Percentiles rank a stretch among this genome's conserved stretches.
Conservation (phyloP, 2,329 filamentous ascomycete species). For the Ophiognomonia clavigignenti-juglandacearum region DNA sequence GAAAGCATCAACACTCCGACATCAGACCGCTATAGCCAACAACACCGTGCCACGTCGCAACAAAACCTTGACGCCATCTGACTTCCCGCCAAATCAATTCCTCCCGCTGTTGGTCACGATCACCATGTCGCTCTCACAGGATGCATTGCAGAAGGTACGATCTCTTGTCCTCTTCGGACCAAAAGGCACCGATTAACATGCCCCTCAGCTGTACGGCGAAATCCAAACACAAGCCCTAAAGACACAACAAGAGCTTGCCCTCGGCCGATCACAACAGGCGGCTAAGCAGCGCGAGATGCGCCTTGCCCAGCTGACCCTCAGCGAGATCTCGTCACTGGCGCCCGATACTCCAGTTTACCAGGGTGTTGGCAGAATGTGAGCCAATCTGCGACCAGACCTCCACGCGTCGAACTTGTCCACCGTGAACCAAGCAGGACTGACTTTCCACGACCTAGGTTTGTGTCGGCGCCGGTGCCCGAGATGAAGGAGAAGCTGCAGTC, state of each 20-base stretch:
- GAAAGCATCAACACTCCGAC: too few species aligned
- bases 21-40: background rate
- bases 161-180: background rate
- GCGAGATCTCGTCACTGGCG: constrained; percentile 74
- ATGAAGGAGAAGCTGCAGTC: constrained; percentile 71
- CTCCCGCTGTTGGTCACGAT: background rate
- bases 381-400: background rate
- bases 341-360: constrained; percentile 80
- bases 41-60: background rate
- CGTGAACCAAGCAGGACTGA: too few species aligned
- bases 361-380: constrained; percentile 94
- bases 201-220: constrained; percentile 74
- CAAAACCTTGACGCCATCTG: background rate
- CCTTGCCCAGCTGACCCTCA: constrained; percentile 79
- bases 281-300: constrained; percentile 85
- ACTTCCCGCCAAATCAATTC: too few species aligned
- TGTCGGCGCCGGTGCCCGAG: constrained; percentile 66
- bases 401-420: background rate
- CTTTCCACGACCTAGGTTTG: constrained; percentile 62
- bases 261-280: constrained; percentile 79
- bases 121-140: constrained; percentile 82
- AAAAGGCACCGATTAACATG: background rate
- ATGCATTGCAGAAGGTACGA: constrained; percentile 84
- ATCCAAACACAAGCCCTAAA: constrained; percentile 86
- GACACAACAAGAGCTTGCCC: constrained; percentile 86